Percentiles rank a stretch among this genome's conserved stretches.
phyloP scores from a whole-genome alignment of 169 alveolate species.

The Babesia bovis region DNA sequence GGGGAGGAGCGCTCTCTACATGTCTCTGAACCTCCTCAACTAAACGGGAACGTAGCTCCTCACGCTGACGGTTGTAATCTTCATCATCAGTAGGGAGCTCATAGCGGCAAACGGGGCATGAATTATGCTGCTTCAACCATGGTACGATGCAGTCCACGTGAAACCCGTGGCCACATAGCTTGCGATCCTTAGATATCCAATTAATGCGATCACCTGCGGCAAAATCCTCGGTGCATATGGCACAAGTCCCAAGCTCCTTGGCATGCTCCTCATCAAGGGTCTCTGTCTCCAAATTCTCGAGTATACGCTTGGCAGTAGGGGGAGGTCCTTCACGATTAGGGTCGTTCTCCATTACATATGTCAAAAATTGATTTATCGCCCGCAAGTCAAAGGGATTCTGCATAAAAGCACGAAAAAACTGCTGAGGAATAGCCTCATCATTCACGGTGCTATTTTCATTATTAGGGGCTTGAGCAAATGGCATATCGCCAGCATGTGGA shows the following conservation, averaged over 20 bases:
- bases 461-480: not conserved
- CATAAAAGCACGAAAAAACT: slow-evolving; percentile 6
- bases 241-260: slow-evolving; percentile 76
- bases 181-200: slow-evolving; percentile 71
- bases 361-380: slow-evolving; percentile 71
- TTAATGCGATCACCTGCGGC: slow-evolving; percentile 74
- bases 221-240: slow-evolving; percentile 83
- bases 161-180: slow-evolving; percentile 88
- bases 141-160: slow-evolving; percentile 92
- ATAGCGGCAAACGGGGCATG: slow-evolving; percentile 95
- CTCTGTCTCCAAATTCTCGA: slow-evolving; percentile 73
- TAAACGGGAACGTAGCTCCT: slow-evolving; percentile 64
- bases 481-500: not conserved
- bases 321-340: slow-evolving; percentile 84
- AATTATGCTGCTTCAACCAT: slow-evolving; percentile 92
- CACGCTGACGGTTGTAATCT: slow-evolving; percentile 84
- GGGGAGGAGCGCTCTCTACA: slow-evolving; percentile 7
- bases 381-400: slow-evolving; percentile 66
- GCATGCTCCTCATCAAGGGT: slow-evolving; percentile 64
- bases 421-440: slow-evolving; percentile 5
- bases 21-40: slow-evolving; percentile 71
- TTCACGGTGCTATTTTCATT: not conserved
- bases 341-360: slow-evolving; percentile 80
- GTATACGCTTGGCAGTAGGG: slow-evolving; percentile 79
- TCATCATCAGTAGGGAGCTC: slow-evolving; percentile 93